Percentiles rank a stretch among this genome's conserved stretches.
These are phyloP conservation scores for Borealophlyctis nickersoniae DNA, from an alignment of 192 early-diverging fungal genomes.

Conservation along the genomic window DNA sequence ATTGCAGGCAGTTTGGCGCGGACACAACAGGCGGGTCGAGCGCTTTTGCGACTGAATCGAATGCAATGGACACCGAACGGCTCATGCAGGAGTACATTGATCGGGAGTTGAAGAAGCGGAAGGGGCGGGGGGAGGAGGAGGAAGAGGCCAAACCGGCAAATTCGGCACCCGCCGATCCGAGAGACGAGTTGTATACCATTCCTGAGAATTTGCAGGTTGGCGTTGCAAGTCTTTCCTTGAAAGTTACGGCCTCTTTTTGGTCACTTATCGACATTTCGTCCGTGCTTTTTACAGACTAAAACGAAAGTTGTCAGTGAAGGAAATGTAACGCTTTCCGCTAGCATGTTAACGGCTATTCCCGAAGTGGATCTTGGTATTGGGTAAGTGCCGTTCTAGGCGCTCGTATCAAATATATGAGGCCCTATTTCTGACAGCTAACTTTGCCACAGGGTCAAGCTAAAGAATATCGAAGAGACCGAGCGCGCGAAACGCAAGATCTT, in stretches of 20 bases:
- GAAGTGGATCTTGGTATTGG: conserved; percentile 85
- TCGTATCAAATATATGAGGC: too few species aligned
- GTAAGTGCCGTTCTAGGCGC: too few species aligned
- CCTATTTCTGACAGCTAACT: conserved; percentile 47
- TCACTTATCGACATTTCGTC: too few species aligned
- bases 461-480: conserved; percentile 82
- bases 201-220: conserved; percentile 64
- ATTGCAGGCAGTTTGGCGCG: conserved; percentile 10
- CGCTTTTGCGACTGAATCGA: conserved; percentile 30
- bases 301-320: conserved; percentile 74
- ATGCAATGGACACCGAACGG: conserved; percentile 44
- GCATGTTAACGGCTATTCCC: conserved; percentile 88
- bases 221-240: too few species aligned
- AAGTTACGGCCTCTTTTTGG: too few species aligned
- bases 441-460: conserved; percentile 41
- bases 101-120: conserved; percentile 61
- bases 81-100: conserved; percentile 78
- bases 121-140: conserved; percentile 24
- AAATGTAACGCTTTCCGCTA: conserved; percentile 78
- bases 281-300: conserved; percentile 50
- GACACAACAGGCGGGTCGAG: conserved; percentile 3
- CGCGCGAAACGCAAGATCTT: conserved; percentile 63
- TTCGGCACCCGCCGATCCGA: conserved; percentile 18
- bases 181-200: conserved; percentile 65
- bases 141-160: conserved; percentile 15